Evolutionary conservation across 2,329 filamentous ascomycete species (phyloP).

Genomic region (Pseudogymnoascus sp.): DNA sequence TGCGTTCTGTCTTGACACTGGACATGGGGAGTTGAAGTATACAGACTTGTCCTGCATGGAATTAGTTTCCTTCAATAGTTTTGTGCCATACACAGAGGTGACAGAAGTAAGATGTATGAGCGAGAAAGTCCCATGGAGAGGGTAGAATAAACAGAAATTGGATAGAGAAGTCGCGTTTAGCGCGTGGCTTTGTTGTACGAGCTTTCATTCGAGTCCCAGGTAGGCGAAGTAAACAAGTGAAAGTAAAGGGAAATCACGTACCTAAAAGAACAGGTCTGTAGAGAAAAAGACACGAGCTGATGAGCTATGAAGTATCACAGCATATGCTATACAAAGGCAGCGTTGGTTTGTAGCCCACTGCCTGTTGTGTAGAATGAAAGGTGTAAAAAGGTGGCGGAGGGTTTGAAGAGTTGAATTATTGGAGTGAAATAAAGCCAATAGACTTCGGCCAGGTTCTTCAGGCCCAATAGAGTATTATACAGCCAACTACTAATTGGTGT

Average conservation of each 20-base stretch:
- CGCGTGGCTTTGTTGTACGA: neutral
- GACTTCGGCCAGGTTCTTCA: neutral
- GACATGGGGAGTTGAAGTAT: neutral
- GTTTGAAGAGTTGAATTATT: neutral
- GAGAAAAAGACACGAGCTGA: neutral
- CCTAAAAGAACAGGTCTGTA: slow-evolving; percentile 3
- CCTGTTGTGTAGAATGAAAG: neutral
- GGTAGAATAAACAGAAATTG: neutral
- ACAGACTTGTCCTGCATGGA: neutral
- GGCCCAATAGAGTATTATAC: neutral
- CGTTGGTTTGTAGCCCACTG: neutral
- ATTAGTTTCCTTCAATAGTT: neutral
- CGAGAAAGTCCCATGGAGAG: neutral
- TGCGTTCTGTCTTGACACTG: neutral
- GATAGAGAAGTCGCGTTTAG: neutral
- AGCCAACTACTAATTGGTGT: neutral
- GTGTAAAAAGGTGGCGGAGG: neutral
- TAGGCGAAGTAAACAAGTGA: neutral
- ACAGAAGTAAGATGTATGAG: neutral
- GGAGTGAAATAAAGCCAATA: slow-evolving; percentile 1
- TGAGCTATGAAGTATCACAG: neutral
- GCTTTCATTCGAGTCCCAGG: neutral
- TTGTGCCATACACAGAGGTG: neutral
- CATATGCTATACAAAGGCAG: neutral
- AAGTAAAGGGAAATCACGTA: neutral